A percentile compares a stretch with the other conserved stretches of the same genome.
phyloP scores from a whole-genome alignment of 2,329 filamentous ascomycete genomes.

The Scytalidium lignicola region DNA sequence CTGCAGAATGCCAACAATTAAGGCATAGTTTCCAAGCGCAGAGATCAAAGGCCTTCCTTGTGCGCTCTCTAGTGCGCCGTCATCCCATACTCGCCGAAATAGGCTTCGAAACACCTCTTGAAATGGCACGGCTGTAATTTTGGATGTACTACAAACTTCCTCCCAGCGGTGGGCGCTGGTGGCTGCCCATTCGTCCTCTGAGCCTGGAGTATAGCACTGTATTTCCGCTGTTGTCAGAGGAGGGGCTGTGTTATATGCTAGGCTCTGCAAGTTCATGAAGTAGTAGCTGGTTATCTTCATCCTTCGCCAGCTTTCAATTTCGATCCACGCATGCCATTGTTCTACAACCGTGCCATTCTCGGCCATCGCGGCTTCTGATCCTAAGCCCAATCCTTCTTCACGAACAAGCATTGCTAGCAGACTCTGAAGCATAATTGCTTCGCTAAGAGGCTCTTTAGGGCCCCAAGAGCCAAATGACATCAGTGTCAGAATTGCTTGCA shows the following conservation, averaged over 20 bases:
- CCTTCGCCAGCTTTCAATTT: conserved; percentile 49
- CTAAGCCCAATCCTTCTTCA: conserved; percentile 47
- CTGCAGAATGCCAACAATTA: conserved; percentile 67
- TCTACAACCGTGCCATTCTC: neutral
- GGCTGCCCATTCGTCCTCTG: conserved; percentile 52
- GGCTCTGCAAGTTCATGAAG: conserved; percentile 59
- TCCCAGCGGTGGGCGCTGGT: conserved; percentile 57
- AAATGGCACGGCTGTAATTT: conserved; percentile 46
- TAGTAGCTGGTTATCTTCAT: conserved; percentile 57
- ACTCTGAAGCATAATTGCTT: conserved; percentile 53
- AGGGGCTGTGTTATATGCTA: conserved; percentile 56
- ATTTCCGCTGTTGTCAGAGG: conserved; percentile 52
- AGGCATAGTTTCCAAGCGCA: conserved; percentile 62
- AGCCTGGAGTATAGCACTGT: conserved; percentile 48
- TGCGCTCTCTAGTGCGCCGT: neutral
- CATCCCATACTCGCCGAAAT: conserved; percentile 25
- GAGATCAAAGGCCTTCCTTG: conserved; percentile 35
- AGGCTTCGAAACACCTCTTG: conserved; percentile 52
- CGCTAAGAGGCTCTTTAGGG: conserved; percentile 54
- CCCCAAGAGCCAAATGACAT: conserved; percentile 58
- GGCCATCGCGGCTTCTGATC: conserved; percentile 37
- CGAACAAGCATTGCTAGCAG: conserved; percentile 52
- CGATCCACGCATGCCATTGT: conserved; percentile 54
- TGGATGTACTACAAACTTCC: conserved; percentile 46
- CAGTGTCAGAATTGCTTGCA: conserved; percentile 56